Conservation (phyloP, 208 protist genomes). For the Trypanosoma platydactyli region DNA sequence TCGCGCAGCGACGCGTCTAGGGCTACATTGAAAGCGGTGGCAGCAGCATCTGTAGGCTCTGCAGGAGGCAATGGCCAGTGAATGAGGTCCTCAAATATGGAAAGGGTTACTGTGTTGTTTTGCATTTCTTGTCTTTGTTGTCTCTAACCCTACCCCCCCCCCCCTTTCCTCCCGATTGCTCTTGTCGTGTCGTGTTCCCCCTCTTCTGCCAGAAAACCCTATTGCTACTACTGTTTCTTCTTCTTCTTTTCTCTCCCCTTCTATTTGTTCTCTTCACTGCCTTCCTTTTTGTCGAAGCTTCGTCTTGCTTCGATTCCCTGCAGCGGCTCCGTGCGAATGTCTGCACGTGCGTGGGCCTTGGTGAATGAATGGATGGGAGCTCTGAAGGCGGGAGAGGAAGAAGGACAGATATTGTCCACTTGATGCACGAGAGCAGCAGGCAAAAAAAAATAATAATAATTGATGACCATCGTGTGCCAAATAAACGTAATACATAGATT, state of each 20-base stretch:
- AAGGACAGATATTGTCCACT: too few species aligned
- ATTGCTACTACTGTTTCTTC: not conserved
- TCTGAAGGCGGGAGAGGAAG: not conserved
- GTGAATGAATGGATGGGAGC: too few species aligned
- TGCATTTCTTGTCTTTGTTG: conserved; percentile 37
- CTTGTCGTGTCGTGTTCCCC: not conserved
- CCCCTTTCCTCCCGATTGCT: not conserved
- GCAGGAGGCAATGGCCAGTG: conserved; percentile 57
- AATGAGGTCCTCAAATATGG: conserved; percentile 74
- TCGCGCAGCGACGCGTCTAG: conserved; percentile 7
- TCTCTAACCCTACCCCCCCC: not conserved
- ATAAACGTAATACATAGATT: too few species aligned
- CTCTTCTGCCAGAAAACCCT: not conserved
- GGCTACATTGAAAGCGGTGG: not conserved
- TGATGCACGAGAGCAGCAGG: too few species aligned
- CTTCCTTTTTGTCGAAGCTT: too few species aligned
- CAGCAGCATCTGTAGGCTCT: conserved; percentile 12
- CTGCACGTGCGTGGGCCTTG: too few species aligned
- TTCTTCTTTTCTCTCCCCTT: not conserved
- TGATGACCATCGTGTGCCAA: too few species aligned
- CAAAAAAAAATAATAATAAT: too few species aligned
- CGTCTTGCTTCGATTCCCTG: too few species aligned
- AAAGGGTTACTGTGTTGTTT: conserved; percentile 61
- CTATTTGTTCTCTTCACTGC: not conserved
- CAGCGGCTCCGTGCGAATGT: too few species aligned